Evolutionary conservation across 345 rosid species (phyloP).

Genomic region (Turnera subulata): DNA sequence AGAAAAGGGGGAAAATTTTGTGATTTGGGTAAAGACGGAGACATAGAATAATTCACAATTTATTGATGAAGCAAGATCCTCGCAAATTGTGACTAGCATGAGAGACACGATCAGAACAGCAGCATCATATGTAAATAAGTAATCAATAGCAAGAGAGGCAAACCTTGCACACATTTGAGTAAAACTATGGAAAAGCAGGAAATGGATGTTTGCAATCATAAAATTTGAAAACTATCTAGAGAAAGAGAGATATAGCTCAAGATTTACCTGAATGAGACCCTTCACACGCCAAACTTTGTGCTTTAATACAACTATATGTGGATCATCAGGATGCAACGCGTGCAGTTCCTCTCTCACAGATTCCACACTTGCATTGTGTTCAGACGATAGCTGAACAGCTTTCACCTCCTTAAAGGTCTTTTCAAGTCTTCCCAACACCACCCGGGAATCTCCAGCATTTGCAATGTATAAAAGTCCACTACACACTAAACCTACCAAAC

Average conservation of each 20-base stretch:
- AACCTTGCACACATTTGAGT: not conserved
- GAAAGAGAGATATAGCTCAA: not conserved
- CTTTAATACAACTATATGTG: constrained; percentile 81
- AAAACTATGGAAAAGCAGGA: no score
- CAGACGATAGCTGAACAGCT: constrained; percentile 80
- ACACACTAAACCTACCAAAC: constrained; percentile 82
- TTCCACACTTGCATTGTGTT: constrained; percentile 84
- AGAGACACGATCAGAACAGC: no score
- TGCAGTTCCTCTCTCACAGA: constrained; percentile 91
- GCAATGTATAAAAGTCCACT: constrained; percentile 76
- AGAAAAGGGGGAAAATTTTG: not conserved
- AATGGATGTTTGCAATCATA: no score
- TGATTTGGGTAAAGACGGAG: not conserved
- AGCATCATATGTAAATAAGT: no score
- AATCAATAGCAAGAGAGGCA: no score
- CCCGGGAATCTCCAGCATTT: constrained; percentile 96
- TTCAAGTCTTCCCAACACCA: constrained; percentile 64
- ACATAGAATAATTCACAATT: not conserved
- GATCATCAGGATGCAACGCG: constrained; percentile 89
- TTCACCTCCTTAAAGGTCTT: constrained; percentile 50
- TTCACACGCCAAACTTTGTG: constrained; percentile 98
- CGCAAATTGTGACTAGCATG: no score
- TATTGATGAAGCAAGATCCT: not conserved
- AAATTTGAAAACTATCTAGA: no score
- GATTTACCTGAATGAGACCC: constrained; percentile 84